These are phyloP conservation scores for Penicillium sp. DNA, from an alignment of 2,329 filamentous ascomycete genomes.

Conservation along the genomic window DNA sequence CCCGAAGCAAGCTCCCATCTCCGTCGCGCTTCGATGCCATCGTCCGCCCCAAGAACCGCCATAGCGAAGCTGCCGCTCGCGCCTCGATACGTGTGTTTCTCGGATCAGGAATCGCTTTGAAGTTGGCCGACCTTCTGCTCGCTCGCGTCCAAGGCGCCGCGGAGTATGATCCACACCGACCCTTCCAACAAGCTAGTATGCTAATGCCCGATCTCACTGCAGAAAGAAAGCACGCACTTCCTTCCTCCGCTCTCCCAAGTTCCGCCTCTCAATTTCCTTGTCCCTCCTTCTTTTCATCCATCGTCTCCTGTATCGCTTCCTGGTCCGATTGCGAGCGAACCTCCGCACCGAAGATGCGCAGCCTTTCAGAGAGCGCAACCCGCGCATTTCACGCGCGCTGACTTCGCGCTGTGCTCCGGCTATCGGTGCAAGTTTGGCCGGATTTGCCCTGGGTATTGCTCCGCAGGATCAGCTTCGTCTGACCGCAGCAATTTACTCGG, in stretches of 20 bases:
- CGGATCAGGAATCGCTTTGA: slow-evolving; percentile 63
- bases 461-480: slow-evolving; percentile 71
- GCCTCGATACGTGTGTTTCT: slow-evolving; percentile 72
- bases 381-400: slow-evolving; percentile 69
- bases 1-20: slow-evolving; percentile 56
- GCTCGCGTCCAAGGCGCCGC: slow-evolving; percentile 26
- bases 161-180: slow-evolving; percentile 19
- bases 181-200: not conserved
- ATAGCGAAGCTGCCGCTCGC: slow-evolving; percentile 69
- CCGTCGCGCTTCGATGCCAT: slow-evolving; percentile 56
- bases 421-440: slow-evolving; percentile 85
- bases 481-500: slow-evolving; percentile 77
- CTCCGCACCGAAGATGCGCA: slow-evolving; percentile 77
- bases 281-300: slow-evolving; percentile 86
- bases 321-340: slow-evolving; percentile 74
- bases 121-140: slow-evolving; percentile 59
- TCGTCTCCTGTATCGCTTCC: slow-evolving; percentile 85
- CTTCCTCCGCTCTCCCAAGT: slow-evolving; percentile 61
- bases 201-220: not conserved
- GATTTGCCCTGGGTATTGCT: slow-evolving; percentile 77
- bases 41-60: slow-evolving; percentile 59
- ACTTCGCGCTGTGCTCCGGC: slow-evolving; percentile 85
- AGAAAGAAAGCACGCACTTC: slow-evolving; percentile 43
- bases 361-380: slow-evolving; percentile 81
- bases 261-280: slow-evolving; percentile 78